Percentiles rank a stretch among this genome's conserved stretches.
Evolutionary conservation across 2,329 filamentous ascomycete genomes (phyloP).

Genomic region (Pezizomycotina sp.): DNA sequence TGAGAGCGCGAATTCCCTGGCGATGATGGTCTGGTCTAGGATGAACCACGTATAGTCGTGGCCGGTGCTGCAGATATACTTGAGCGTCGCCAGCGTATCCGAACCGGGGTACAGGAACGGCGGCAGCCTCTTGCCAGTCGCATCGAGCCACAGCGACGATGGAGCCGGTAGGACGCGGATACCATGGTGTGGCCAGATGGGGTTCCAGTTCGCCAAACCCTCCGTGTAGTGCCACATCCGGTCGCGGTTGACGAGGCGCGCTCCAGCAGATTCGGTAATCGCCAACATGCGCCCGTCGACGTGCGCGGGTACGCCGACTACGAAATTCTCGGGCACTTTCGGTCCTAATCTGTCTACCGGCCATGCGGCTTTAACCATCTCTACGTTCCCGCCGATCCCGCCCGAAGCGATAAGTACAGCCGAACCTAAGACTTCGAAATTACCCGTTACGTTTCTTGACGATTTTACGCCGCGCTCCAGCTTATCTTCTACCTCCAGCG

Average conservation of each 20-base stretch:
- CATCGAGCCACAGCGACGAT: slow-evolving; percentile 47
- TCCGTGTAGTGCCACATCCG: slow-evolving; percentile 54
- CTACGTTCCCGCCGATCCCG: too few relatives aligned
- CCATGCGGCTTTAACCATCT: slow-evolving; percentile 43
- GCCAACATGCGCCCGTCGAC: slow-evolving; percentile 49
- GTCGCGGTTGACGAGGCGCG: slow-evolving; percentile 42
- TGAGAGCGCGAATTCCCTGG: slow-evolving; percentile 45
- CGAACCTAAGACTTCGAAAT: too few relatives aligned
- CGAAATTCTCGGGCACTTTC: slow-evolving; percentile 40
- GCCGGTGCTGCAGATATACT: slow-evolving; percentile 43
- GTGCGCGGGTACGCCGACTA: slow-evolving; percentile 45
- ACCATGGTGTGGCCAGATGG: slow-evolving; percentile 45
- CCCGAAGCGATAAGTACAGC: too few relatives aligned
- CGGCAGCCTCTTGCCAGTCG: slow-evolving; percentile 41
- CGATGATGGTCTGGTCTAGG: slow-evolving; percentile 41
- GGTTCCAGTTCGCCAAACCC: slow-evolving; percentile 44
- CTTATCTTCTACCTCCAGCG: too few relatives aligned
- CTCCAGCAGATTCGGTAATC: slow-evolving; percentile 39
- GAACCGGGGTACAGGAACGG: slow-evolving; percentile 41
- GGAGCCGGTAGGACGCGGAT: slow-evolving; percentile 45
- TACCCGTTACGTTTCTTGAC: too few relatives aligned
- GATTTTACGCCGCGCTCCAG: too few relatives aligned
- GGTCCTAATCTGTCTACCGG: slow-evolving; percentile 42
- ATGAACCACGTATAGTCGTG: slow-evolving; percentile 50
- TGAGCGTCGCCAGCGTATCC: slow-evolving; percentile 42